Conservation (phyloP, 2,329 filamentous ascomycete species). For the Cordyceps fumosorosea region DNA sequence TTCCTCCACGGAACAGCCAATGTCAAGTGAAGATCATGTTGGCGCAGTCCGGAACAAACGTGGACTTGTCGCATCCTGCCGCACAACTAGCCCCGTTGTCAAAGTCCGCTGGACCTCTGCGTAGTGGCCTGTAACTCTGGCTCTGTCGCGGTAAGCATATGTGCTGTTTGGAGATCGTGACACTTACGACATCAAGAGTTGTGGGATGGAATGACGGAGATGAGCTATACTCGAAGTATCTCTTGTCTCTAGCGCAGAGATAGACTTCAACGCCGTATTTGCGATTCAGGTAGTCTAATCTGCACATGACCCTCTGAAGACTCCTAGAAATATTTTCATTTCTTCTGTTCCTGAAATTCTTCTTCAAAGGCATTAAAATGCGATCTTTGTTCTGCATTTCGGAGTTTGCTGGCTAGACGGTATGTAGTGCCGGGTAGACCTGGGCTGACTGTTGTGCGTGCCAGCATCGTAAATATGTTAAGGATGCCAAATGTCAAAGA, state of each 20-base stretch:
- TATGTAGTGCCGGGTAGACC: too few relatives aligned
- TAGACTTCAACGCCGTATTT: not conserved
- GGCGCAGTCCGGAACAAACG: not conserved
- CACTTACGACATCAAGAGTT: not conserved
- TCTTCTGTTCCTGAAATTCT: not conserved
- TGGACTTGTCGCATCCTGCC: not conserved
- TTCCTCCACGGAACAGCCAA: too few relatives aligned
- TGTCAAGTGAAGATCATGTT: too few relatives aligned
- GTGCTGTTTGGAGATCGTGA: not conserved
- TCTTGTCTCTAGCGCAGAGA: not conserved
- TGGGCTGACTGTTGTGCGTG: too few relatives aligned
- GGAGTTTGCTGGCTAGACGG: too few relatives aligned
- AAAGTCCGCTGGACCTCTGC: not conserved
- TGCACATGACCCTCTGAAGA: not conserved
- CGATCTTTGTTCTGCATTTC: too few relatives aligned
- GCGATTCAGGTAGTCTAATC: not conserved
- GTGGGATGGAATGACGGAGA: not conserved
- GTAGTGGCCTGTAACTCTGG: not conserved
- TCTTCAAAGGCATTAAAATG: too few relatives aligned
- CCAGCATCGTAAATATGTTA: too few relatives aligned
- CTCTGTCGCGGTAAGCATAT: not conserved
- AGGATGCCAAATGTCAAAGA: too few relatives aligned
- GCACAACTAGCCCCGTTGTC: not conserved
- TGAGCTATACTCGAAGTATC: not conserved
- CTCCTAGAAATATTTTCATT: not conserved